Base-by-base conservation (phyloP, 164 flowering plant species). In the Annona squamosa region DNA sequence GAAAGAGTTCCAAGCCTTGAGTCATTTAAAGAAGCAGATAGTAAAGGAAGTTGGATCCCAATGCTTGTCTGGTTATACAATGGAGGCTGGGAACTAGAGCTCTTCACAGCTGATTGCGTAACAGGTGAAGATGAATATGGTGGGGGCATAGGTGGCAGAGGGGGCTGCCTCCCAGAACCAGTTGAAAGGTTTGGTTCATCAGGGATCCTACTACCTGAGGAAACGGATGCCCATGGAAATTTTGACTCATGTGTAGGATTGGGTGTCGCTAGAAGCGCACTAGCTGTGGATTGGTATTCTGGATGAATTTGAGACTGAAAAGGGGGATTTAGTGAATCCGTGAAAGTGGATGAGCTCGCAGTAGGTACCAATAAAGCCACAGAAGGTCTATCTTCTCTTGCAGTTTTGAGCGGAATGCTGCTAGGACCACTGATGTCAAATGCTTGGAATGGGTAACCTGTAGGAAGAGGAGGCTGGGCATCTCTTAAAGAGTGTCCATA, bases 111-210 rank as follows among this genome's bases (percentile, higher is more conserved):
- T 61, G 86, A 56, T 63, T 83, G 77, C 71, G 75, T 74, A 71
- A 79, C 79, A 42, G 89, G 78, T 76, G 80, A 65, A 52, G 89
- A 74, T 42, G 88, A 77, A 78, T 79, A 87, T 10, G 97, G 93
- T 4, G 87, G 92, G 48, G 97, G 97, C 73, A 97, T 97, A 82
- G 91, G 99, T 41, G 96, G 98, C 12, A 96, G 98, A 48, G 63
- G 74, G 3, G 78, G 87, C 72, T 88, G 94, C 81, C 97, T 86
- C 42, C 77, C 72, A 73, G 94, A 78, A 67, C 85, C 85, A 73
- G 81, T 71, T 52, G 93, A 79, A 56, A 73, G n/a, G 67, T 63
- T 69, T 5, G 64, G 71, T 3, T 76, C 83, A 71, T 81, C 81
- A 37, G 73, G 77, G 59, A 71, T 62, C 64, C 81, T 73, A 59